Percentiles rank a stretch among this genome's conserved stretches.
phyloP scores from a whole-genome alignment of 2,329 filamentous ascomycete genomes.

The Calycina herbarum region DNA sequence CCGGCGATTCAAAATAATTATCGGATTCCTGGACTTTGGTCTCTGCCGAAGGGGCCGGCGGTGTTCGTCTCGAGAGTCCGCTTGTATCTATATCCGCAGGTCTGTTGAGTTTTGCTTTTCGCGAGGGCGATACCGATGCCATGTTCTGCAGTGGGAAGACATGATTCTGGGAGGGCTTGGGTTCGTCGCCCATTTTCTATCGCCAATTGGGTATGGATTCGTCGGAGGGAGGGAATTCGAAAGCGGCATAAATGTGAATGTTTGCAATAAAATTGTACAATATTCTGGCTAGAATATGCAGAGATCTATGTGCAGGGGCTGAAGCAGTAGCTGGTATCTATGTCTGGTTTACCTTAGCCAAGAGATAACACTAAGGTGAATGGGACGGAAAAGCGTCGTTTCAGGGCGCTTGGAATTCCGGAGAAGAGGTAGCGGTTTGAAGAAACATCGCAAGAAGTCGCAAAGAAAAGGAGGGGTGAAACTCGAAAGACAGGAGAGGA shows the following conservation, averaged over 20 bases:
- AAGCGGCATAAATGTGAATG: not conserved
- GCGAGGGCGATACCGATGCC: not conserved
- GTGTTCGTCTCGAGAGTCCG: constrained; percentile 35
- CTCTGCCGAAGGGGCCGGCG: constrained; percentile 25
- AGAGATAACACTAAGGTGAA: not conserved
- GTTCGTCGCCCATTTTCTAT: constrained; percentile 3
- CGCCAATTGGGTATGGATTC: not conserved
- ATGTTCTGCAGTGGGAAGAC: constrained; percentile 8
- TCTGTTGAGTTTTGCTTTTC: not conserved
- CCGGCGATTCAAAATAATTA: constrained; percentile 41
- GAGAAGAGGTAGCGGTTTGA: not conserved
- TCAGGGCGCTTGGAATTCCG: not conserved
- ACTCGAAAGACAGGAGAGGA: not conserved
- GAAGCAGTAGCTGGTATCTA: not conserved
- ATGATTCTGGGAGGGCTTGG: not conserved
- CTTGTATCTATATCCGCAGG: constrained; percentile 33
- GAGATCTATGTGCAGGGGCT: not conserved
- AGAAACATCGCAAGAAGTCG: not conserved
- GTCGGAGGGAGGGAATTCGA: not conserved
- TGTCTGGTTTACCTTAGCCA: not conserved
- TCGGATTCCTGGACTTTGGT: constrained; percentile 18
- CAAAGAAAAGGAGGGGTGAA: not conserved
- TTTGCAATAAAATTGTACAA: not conserved
- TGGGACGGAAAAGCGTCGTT: not conserved
- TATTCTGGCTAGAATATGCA: not conserved